Base-by-base conservation (phyloP, 1,284 basidiomycete genomes). In the Fistulinella cinereoalba region DNA sequence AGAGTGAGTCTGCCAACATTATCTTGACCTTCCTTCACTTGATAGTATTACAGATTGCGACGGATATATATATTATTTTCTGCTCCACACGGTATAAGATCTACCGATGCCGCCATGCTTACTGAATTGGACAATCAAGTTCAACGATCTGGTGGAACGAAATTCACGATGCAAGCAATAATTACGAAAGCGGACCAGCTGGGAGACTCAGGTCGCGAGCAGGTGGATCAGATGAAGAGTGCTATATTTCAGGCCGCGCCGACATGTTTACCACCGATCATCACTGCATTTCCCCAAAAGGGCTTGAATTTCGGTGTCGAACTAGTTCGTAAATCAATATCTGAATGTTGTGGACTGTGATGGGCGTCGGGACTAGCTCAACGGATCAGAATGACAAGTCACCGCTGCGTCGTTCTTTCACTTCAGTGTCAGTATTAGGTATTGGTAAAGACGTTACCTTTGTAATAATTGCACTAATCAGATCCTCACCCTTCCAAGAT, bases 1-100 rank as follows among this genome's bases (percentile, higher is more conserved):
- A 57, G 72, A 83, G 85, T 88, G 54, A 50, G 81, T 56, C 22
- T 8, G 18, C 1, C 22, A 24, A 23, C 5, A 7, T 33, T 16
- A 24, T 36, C 21, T 15, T 43, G 16, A 33, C 6, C 18, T 13
- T 31, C 22, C 19, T 25, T 25, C 15, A 55, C 34, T 33, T 13
- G 6, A 6, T 18, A 3, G 37, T 32, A 29, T 34, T 21, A 16
- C 51, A 89, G 86, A 53, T 71, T 89, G 10, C 75, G 77, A 49
- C 76, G 85, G 16, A 72, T 89, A 19, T 89, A 81, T 62, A 73
- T 88, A 47, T 68, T 87, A 8, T 74, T 89, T 62, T 85, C 84
- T 57, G 80, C 76, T 3, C 77, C 76, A 51, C 83, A 89, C 52
- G 75, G 79, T 0, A 48, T 88, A 8, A 78, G 75, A 46, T 63